Conservation (phyloP, 331 rosid species). For the Stylosanthes scabra region DNA sequence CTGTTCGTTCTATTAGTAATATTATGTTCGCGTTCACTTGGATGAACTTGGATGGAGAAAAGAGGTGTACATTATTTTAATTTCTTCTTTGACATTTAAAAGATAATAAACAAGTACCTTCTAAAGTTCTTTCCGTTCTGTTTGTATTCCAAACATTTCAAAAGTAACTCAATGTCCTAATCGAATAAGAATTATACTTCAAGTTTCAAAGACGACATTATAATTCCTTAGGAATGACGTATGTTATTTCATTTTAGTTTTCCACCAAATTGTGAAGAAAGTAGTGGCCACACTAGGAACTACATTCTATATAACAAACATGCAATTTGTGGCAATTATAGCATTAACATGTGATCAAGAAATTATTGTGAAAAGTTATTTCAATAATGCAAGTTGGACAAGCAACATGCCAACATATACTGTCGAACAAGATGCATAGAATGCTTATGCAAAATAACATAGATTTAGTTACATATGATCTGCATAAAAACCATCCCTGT, state of each 20-base stretch:
- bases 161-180: too few relatives aligned
- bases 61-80: too few relatives aligned
- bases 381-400: conserved; percentile 32
- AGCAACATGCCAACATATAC: conserved; percentile 22
- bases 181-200: too few relatives aligned
- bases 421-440: conserved; percentile 8
- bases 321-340: background rate
- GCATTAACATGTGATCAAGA: conserved; percentile 24
- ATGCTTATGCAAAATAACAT: conserved; percentile 13
- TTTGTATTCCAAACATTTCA: too few relatives aligned
- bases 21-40: too few relatives aligned
- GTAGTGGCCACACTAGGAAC: background rate
- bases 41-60: too few relatives aligned
- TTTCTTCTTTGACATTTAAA: too few relatives aligned
- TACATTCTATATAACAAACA: background rate
- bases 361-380: conserved; percentile 5
- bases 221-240: background rate
- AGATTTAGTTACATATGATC: conserved; percentile 28
- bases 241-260: background rate
- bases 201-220: background rate
- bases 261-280: background rate
- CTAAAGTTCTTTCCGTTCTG: too few relatives aligned
- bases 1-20: too few relatives aligned
- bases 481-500: conserved; percentile 21
- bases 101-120: too few relatives aligned